A percentile compares a stretch with the other conserved stretches of the same genome.
Conservation (phyloP, 164 flowering plant species). For the Platanus orientalis region DNA sequence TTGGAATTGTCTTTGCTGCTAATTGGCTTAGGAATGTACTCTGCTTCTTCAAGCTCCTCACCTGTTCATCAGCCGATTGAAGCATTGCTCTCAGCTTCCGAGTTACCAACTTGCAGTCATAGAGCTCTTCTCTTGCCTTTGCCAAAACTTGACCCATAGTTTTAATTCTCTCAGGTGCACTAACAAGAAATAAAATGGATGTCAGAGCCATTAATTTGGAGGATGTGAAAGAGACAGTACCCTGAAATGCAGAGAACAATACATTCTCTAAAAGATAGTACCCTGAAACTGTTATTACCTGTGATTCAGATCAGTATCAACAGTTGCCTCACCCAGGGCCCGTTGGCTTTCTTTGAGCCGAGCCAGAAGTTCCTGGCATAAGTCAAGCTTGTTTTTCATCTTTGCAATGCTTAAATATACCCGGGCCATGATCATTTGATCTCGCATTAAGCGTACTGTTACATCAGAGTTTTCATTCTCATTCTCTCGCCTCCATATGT, state of each 20-base stretch:
- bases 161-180: slow-evolving; percentile 80
- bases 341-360: slow-evolving; percentile 89
- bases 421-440: slow-evolving; percentile 95
- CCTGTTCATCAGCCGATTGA: slow-evolving; percentile 96
- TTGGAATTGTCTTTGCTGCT: slow-evolving; percentile 95
- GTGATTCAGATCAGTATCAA: slow-evolving; percentile 75
- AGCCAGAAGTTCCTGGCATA: slow-evolving; percentile 54
- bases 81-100: slow-evolving; percentile 95
- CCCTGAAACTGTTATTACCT: slow-evolving; percentile 42
- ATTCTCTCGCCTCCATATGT: slow-evolving; percentile 86
- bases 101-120: slow-evolving; percentile 91
- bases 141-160: slow-evolving; percentile 91
- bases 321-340: slow-evolving; percentile 69
- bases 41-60: slow-evolving; percentile 92
- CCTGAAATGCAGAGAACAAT: background rate
- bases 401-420: slow-evolving; percentile 82
- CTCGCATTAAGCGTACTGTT: slow-evolving; percentile 86
- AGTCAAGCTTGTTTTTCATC: slow-evolving; percentile 62
- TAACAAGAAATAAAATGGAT: slow-evolving; percentile 14
- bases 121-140: slow-evolving; percentile 74
- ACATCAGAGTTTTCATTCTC: slow-evolving; percentile 92
- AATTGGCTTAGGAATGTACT: slow-evolving; percentile 96
- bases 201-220: slow-evolving; percentile 1
- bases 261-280: background rate
- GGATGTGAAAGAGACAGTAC: background rate